Conservation (phyloP, 257 asterid species). For the Solanum arcanum region DNA sequence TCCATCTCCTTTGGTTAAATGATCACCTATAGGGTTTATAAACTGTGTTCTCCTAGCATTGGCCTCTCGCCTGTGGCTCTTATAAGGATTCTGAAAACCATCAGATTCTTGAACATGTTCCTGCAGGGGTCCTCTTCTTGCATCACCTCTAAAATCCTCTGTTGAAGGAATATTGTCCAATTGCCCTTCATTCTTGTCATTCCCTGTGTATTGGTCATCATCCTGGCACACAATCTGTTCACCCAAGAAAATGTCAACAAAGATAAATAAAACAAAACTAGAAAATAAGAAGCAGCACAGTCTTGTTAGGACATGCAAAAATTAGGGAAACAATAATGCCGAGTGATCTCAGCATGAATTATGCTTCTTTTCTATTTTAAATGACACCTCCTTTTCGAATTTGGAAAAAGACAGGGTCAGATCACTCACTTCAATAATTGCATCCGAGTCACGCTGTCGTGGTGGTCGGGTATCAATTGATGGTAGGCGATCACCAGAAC, state of each 20-base stretch:
- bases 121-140: constrained; percentile 34
- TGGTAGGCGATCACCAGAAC: constrained; percentile 79
- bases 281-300: not conserved
- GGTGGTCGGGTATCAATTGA: constrained; percentile 85
- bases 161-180: constrained; percentile 27
- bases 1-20: constrained; percentile 31
- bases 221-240: constrained; percentile 69
- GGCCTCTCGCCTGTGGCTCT: constrained; percentile 33
- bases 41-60: constrained; percentile 31
- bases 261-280: not conserved
- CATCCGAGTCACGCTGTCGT: constrained; percentile 72
- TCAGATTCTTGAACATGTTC: constrained; percentile 29
- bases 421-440: constrained; percentile 60
- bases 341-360: not conserved
- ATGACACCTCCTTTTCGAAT: not conserved
- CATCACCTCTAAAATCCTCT: constrained; percentile 35
- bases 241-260: constrained; percentile 3
- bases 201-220: constrained; percentile 19
- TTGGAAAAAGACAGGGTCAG: not conserved
- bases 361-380: not conserved
- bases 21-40: constrained; percentile 13
- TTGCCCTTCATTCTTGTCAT: constrained; percentile 31
- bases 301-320: not conserved
- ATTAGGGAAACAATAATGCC: not conserved
- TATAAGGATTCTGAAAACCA: constrained; percentile 28